These are phyloP conservation scores for Manihot esculenta DNA, from an alignment of 441 rosid species.

Conservation along the genomic window DNA sequence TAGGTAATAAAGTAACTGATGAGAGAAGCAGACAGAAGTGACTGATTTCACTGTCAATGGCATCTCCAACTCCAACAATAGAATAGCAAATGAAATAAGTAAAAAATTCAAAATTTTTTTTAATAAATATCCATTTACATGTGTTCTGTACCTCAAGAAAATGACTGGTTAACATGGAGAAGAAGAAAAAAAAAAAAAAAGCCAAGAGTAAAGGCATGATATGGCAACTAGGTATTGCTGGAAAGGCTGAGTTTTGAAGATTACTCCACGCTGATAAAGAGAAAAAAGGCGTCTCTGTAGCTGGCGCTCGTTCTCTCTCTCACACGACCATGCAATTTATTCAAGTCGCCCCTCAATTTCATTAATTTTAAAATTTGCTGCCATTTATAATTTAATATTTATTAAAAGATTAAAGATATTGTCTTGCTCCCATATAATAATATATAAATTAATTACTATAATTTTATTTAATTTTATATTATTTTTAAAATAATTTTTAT, in stretches of 20 bases:
- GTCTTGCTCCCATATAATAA: too few relatives aligned
- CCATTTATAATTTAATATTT: too few relatives aligned
- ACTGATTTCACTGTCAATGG: slow-evolving; percentile 41
- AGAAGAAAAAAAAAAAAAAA: slow-evolving; percentile 14
- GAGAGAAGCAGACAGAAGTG: slow-evolving; percentile 38
- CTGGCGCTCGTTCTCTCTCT: slow-evolving; percentile 5
- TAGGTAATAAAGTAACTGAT: slow-evolving; percentile 27
- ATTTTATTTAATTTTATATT: too few relatives aligned
- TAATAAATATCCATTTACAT: not conserved
- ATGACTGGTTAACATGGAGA: slow-evolving; percentile 31
- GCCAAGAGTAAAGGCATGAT: not conserved
- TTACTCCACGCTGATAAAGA: slow-evolving; percentile 22
- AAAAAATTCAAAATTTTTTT: not conserved
- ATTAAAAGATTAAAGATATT: too few relatives aligned
- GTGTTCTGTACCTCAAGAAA: slow-evolving; percentile 26
- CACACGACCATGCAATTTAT: too few relatives aligned
- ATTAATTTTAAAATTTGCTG: too few relatives aligned
- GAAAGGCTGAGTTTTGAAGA: slow-evolving; percentile 40
- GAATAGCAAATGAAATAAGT: not conserved
- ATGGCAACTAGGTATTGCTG: slow-evolving; percentile 44
- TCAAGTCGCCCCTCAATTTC: too few relatives aligned
- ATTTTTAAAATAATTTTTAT: too few relatives aligned
- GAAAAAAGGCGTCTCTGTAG: slow-evolving; percentile 7
- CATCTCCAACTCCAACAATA: slow-evolving; percentile 17
- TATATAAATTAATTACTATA: too few relatives aligned